Percentiles rank a stretch among this genome's conserved stretches.
These are phyloP conservation scores for Trypanosoma cruzi DNA, from an alignment of 208 protist genomes.

Conservation along the genomic window DNA sequence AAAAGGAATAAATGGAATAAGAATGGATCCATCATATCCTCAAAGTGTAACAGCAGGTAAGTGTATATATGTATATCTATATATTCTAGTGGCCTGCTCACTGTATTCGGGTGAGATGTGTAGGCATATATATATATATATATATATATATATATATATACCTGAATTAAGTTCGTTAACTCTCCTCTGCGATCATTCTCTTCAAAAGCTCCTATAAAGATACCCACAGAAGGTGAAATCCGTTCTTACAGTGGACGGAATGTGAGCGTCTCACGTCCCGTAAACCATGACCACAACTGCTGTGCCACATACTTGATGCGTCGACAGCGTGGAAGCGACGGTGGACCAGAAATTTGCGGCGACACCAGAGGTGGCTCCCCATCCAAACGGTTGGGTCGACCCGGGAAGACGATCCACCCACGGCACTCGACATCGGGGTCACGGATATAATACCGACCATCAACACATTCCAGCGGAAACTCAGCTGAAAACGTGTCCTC, in stretches of 20 bases:
- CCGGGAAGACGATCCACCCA: constrained; percentile 55
- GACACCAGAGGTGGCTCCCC: not conserved
- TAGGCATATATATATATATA: no score
- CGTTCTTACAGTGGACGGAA: not conserved
- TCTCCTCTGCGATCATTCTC: no score
- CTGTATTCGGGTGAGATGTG: no score
- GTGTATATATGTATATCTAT: no score
- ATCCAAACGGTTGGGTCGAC: constrained; percentile 16
- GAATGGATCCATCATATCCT: no score
- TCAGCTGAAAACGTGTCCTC: constrained; percentile 45
- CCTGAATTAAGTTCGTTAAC: no score
- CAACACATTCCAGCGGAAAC: constrained; percentile 46
- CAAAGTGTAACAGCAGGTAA: no score
- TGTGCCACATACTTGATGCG: constrained; percentile 17
- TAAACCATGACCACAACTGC: constrained; percentile 25
- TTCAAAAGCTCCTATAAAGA: no score
- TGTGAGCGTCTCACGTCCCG: constrained; percentile 1
- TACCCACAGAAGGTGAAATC: not conserved
- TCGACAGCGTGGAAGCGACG: not conserved
- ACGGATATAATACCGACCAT: constrained; percentile 60
- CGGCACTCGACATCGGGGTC: constrained; percentile 65
- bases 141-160: no score
- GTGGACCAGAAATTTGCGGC: constrained; percentile 18
- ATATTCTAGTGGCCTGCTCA: no score
- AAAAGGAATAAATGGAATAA: no score